Conservation (phyloP, 2,329 filamentous ascomycete species). For the Colletotrichum camelliae region DNA sequence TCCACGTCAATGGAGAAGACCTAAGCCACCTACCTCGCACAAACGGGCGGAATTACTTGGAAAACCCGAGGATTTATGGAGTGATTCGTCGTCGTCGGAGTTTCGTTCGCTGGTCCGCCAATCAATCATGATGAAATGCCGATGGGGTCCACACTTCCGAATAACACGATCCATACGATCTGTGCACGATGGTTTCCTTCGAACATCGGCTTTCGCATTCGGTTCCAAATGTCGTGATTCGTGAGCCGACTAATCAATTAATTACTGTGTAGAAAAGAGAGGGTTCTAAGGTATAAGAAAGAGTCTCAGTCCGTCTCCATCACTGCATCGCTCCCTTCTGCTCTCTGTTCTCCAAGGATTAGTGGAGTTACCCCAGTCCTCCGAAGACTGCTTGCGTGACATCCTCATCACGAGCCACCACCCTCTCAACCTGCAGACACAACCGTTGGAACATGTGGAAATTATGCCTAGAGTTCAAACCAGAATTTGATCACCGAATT, state of each 20-base stretch:
- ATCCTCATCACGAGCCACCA: neutral
- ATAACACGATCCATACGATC: neutral
- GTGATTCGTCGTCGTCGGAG: neutral
- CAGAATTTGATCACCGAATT: neutral
- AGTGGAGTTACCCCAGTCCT: neutral
- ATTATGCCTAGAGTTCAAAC: neutral
- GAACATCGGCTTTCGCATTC: neutral
- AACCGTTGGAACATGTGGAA: neutral
- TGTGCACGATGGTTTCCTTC: neutral
- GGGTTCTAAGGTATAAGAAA: neutral
- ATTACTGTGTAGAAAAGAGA: neutral
- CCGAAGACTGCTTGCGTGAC: neutral
- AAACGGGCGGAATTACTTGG: rapidly evolving
- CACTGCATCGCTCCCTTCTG: no score
- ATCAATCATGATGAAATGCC: neutral
- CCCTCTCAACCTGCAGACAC: rapidly evolving
- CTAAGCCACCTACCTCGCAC: neutral
- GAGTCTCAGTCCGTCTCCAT: neutral
- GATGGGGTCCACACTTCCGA: neutral
- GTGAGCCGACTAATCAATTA: neutral
- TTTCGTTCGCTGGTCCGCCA: neutral
- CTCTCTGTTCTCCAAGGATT: neutral
- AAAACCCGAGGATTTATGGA: neutral
- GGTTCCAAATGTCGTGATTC: neutral
- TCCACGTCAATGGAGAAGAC: neutral